phyloP scores from a whole-genome alignment of 108 stramenopile genomes.

The Cyclotella atomus region DNA sequence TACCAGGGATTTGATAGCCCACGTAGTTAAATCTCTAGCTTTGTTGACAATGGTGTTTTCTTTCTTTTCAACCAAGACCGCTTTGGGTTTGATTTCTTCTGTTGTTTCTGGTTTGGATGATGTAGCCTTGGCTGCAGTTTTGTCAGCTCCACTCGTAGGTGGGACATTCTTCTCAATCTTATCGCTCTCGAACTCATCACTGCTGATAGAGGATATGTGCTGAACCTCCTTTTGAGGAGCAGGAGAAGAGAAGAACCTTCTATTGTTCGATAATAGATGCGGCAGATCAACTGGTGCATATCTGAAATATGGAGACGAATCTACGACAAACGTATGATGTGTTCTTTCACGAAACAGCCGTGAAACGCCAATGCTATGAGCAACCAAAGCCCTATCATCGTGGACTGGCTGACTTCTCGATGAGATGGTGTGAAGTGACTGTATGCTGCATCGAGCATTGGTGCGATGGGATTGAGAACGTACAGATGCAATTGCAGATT shows the following conservation, averaged over 20 bases:
- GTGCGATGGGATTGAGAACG: too few species aligned
- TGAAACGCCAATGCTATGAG: neutral
- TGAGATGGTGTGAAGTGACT: neutral
- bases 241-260: neutral
- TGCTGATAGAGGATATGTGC: neutral
- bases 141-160: neutral
- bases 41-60: conserved; percentile 29
- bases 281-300: too few species aligned
- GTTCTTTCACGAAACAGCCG: too few species aligned
- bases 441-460: too few species aligned
- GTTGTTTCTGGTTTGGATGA: neutral
- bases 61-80: conserved; percentile 13
- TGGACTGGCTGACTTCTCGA: neutral
- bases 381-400: neutral
- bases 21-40: conserved; percentile 29
- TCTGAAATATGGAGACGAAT: too few species aligned
- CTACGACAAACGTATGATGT: neutral
- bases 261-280: neutral
- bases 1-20: conserved; percentile 47
- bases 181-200: too few species aligned
- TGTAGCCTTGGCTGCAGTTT: neutral
- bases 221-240: neutral
- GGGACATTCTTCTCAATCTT: too few species aligned
- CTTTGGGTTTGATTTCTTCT: neutral
- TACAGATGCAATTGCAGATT: too few species aligned